phyloP scores from a whole-genome alignment of 2,329 filamentous ascomycete species.

The Pseudogymnoascus sp. region DNA sequence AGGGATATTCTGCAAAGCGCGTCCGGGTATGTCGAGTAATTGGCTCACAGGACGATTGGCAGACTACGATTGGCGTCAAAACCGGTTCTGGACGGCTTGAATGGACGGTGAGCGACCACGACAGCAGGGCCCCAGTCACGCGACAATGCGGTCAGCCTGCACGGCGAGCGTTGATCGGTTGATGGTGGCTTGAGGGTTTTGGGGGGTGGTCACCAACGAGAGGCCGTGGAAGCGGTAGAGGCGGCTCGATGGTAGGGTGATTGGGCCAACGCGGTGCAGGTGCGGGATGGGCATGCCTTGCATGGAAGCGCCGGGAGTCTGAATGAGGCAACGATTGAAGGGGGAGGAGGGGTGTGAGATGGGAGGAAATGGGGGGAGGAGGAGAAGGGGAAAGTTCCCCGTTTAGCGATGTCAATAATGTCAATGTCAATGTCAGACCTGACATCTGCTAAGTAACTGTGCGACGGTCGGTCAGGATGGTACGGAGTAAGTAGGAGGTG shows the following conservation, averaged over 20 bases:
- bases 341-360: not conserved
- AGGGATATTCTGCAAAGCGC: not conserved
- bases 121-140: not conserved
- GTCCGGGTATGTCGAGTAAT: not conserved
- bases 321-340: constrained; percentile 6
- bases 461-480: not conserved
- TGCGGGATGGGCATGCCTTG: constrained; percentile 5
- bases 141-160: not conserved
- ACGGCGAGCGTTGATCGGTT: constrained; percentile 1
- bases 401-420: not conserved
- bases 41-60: not conserved
- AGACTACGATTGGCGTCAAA: not conserved
- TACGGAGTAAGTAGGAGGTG: not conserved
- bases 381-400: not conserved
- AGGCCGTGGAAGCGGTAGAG: constrained; percentile 2
- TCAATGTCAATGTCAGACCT: not conserved
- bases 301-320: constrained; percentile 8
- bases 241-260: constrained; percentile 8
- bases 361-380: not conserved
- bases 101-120: constrained; percentile 5
- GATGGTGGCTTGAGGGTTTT: not conserved
- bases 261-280: not conserved
- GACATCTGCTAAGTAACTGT: not conserved
- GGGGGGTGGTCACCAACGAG: not conserved
- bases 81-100: constrained; percentile 5